Base-by-base conservation (phyloP, 495 filamentous ascomycete species). In the Lasiosphaeriaceae sp. region DNA sequence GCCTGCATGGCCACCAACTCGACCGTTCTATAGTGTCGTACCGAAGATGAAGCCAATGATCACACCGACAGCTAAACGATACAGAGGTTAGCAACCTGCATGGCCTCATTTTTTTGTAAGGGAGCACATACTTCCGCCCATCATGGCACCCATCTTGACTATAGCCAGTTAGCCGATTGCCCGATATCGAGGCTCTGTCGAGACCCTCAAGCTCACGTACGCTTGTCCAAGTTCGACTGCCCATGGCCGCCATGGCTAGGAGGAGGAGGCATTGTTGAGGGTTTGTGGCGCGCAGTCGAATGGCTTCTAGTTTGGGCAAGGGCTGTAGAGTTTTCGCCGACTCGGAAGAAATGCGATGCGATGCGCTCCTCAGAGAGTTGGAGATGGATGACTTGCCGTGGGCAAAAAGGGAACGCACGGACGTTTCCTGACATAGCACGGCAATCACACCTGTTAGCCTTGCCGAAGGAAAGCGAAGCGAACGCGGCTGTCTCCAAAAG, bases 11-110 rank as follows among this genome's bases (percentile, higher is more conserved):
- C 35, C 50, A 17, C 0, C 39, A 4, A 1, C 39, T 0, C n/a
- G 50, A 41, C 35, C n/a, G 29, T 14, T n/a, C 14, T 4, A 50
- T 2, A n/a, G 20, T 9, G 11, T 34, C 62, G 29, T 79, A 96
- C 94, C 94, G 69, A 93, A 94, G 60, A 98, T 94, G 79, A 98
- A 97, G 51, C 94, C 94, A 77, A 97, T 97, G 67, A 96, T 96
- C 22, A 88, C 78, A 53, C 94, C 94, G 50, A 97, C 94, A 68
- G 90, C 92, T 97, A n/a, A 5, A 17, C 9, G 14, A n/a, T 17
- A 12, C 14, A 43, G 4, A 17, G n/a, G 39, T 43, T 17, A 43
- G 39, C 2, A 37, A 37, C 9, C 8, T 17, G n/a, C 9, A n/a
- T n/a, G 39, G 39, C 14, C 12, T 43, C 14, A 24, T 52, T 45